Evolutionary conservation across 176 grass and related monocot species (phyloP).

Genomic region (sorghum (Sorghum bicolor)): Sorghum_bicolor_NCBIv3 NC_012870.2:21381001-21381500

Average conservation of each 20-base stretch:
- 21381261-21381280: conserved; percentile 47
- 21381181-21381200: conserved; percentile 90
- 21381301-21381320: conserved; percentile 49
- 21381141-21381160: conserved; percentile 60
- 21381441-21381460: no score
- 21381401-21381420: no score
- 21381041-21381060: conserved; percentile 75
- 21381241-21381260: conserved; percentile 63
- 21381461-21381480: no score
- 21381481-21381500: no score
- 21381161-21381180: conserved; percentile 91
- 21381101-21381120: conserved; percentile 86
- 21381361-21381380: conserved; percentile 40
- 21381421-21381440: neutral
- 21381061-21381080: conserved; percentile 86
- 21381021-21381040: conserved; percentile 68
- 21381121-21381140: conserved; percentile 98
- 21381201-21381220: conserved; percentile 81
- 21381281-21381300: conserved; percentile 22
- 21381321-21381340: conserved; percentile 62
- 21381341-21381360: conserved; percentile 71
- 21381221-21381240: conserved; percentile 76
- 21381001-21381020: conserved; percentile 48
- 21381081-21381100: conserved; percentile 72
- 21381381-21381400: neutral